phyloP scores from a whole-genome alignment of 108 stramenopile species.

The Skeletonema potamos region DNA sequence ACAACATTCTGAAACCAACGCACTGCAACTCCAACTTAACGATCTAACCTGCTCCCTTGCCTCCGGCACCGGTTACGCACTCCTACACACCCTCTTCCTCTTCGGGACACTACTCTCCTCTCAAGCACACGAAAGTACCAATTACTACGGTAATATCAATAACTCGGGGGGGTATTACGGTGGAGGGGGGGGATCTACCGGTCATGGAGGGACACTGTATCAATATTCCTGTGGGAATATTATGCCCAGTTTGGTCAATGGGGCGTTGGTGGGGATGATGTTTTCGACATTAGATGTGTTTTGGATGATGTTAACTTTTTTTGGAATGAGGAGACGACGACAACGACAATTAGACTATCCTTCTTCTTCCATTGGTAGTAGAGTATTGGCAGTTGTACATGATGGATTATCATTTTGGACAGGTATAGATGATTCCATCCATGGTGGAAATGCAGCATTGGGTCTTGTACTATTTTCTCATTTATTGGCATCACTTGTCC shows the following conservation, averaged over 20 bases:
- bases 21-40: constrained; percentile 73
- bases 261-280: constrained; percentile 61
- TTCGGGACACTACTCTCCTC: constrained; percentile 78
- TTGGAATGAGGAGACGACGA: constrained; percentile 77
- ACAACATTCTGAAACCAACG: constrained; percentile 55
- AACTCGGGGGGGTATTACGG: neutral
- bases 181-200: constrained; percentile 20
- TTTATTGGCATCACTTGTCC: constrained; percentile 28
- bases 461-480: constrained; percentile 16
- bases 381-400: neutral
- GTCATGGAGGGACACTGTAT: constrained; percentile 70
- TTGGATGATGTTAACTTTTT: constrained; percentile 86
- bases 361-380: neutral
- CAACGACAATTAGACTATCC: neutral
- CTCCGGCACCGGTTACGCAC: constrained; percentile 80
- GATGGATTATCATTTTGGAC: neutral
- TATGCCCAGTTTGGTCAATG: constrained; percentile 67
- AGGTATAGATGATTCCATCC: constrained; percentile 16
- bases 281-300: constrained; percentile 80
- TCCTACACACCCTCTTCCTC: constrained; percentile 76
- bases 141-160: neutral
- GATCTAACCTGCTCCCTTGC: constrained; percentile 74
- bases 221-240: constrained; percentile 59
- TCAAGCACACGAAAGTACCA: constrained; percentile 44
- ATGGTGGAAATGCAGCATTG: constrained; percentile 42